phyloP scores from a whole-genome alignment of 176 grass and related monocot genomes.

The Oryza meyeriana region DNA sequence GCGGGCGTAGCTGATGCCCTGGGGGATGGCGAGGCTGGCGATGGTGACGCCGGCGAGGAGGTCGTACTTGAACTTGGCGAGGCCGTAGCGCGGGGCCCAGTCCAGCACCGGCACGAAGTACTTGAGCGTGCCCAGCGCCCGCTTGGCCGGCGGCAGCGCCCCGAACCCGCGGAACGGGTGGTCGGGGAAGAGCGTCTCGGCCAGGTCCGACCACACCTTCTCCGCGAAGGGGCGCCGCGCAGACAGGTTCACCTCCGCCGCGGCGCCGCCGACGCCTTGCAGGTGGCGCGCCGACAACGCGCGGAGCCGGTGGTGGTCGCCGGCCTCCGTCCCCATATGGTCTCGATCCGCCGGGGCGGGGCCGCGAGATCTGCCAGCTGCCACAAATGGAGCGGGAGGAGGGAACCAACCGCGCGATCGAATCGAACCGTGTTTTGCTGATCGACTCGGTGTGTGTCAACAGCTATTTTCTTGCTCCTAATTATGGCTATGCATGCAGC shows the following conservation, averaged over 20 bases:
- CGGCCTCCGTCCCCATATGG: constrained; percentile 51
- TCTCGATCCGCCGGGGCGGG: not conserved
- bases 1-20: constrained; percentile 96
- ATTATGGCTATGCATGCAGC: not conserved
- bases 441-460: not conserved
- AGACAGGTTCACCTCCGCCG: constrained; percentile 50
- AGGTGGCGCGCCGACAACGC: not conserved
- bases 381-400: not conserved
- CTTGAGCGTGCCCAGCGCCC: constrained; percentile 47
- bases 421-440: not conserved
- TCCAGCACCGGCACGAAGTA: constrained; percentile 75
- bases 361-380: not conserved
- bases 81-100: constrained; percentile 62
- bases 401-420: not conserved
- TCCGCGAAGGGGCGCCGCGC: constrained; percentile 26
- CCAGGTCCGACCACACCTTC: constrained; percentile 38
- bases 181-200: constrained; percentile 91
- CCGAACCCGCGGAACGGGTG: constrained; percentile 76
- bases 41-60: constrained; percentile 91
- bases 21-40: constrained; percentile 96
- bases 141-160: constrained; percentile 17
- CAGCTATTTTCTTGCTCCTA: not conserved
- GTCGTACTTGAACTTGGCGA: constrained; percentile 70
- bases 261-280: not conserved
- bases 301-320: not conserved